Conservation (phyloP, 2,329 filamentous ascomycete genomes). For the Tolypocladium nubicola region DNA sequence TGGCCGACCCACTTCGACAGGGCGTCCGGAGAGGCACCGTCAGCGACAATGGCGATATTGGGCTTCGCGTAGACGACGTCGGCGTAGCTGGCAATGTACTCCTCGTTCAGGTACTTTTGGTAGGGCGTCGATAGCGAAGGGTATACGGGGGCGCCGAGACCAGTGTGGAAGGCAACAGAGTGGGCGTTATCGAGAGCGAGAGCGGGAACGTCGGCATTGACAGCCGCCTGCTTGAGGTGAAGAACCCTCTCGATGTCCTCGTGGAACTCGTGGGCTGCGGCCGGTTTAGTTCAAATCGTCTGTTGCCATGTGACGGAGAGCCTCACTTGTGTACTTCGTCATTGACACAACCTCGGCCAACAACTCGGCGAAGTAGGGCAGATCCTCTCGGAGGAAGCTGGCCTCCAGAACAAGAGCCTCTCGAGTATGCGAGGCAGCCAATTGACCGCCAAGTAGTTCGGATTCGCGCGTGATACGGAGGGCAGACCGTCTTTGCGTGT, state of each 20-base stretch:
- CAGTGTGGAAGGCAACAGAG: constrained; percentile 81
- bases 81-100: constrained; percentile 66
- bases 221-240: constrained; percentile 63
- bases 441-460: constrained; percentile 87
- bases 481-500: constrained; percentile 78
- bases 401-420: constrained; percentile 89
- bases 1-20: constrained; percentile 84
- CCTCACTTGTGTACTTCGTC: constrained; percentile 73
- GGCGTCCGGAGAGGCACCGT: constrained; percentile 67
- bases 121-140: constrained; percentile 62
- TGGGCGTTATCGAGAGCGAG: constrained; percentile 82
- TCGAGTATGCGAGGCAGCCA: constrained; percentile 79
- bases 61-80: constrained; percentile 73
- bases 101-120: constrained; percentile 70
- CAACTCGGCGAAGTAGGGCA: constrained; percentile 95
- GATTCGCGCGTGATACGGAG: constrained; percentile 90
- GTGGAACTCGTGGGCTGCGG: constrained; percentile 72
- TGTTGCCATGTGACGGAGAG: constrained; percentile 6
- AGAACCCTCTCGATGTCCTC: constrained; percentile 78
- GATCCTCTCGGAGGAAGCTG: constrained; percentile 89
- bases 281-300: constrained; percentile 5
- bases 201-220: constrained; percentile 49
- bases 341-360: constrained; percentile 82
- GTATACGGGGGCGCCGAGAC: constrained; percentile 71
- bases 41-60: constrained; percentile 86